A percentile compares a stretch with the other conserved stretches of the same genome.
These are phyloP conservation scores for Nemania sp. DNA, from an alignment of 2,329 filamentous ascomycete species.

Conservation along the genomic window DNA sequence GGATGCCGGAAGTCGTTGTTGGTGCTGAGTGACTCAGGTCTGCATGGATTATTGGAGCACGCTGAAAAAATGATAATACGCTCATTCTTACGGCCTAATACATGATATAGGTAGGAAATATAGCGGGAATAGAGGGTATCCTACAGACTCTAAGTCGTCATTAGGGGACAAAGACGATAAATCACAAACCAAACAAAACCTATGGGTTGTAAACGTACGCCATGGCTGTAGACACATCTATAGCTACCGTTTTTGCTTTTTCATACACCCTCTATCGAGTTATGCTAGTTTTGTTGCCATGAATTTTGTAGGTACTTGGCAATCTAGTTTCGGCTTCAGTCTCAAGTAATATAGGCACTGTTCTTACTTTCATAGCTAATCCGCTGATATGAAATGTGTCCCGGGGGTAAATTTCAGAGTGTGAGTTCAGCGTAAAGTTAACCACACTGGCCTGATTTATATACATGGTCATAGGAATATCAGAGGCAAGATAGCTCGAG, in stretches of 20 bases:
- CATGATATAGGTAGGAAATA: not conserved
- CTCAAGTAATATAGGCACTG: not conserved
- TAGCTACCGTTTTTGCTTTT: not conserved
- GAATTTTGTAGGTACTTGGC: not conserved
- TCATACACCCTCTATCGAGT: not conserved
- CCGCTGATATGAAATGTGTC: not conserved
- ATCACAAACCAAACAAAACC: not conserved
- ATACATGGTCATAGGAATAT: not conserved
- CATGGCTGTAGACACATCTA: not conserved
- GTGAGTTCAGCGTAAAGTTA: not conserved
- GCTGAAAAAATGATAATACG: not conserved
- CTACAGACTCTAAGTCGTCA: not conserved
- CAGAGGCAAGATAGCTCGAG: no score
- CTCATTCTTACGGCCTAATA: not conserved
- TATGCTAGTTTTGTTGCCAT: not conserved
- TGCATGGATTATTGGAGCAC: not conserved
- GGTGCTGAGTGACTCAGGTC: not conserved
- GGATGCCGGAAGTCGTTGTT: not conserved
- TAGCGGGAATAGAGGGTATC: not conserved
- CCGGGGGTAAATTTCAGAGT: not conserved
- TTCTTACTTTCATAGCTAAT: not conserved
- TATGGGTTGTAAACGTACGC: not conserved
- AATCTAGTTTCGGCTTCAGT: not conserved
- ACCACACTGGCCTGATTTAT: not conserved
- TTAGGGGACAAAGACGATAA: not conserved